phyloP scores from a whole-genome alignment of 2,329 filamentous ascomycete species.

The Dactylonectria estremocensis region DNA sequence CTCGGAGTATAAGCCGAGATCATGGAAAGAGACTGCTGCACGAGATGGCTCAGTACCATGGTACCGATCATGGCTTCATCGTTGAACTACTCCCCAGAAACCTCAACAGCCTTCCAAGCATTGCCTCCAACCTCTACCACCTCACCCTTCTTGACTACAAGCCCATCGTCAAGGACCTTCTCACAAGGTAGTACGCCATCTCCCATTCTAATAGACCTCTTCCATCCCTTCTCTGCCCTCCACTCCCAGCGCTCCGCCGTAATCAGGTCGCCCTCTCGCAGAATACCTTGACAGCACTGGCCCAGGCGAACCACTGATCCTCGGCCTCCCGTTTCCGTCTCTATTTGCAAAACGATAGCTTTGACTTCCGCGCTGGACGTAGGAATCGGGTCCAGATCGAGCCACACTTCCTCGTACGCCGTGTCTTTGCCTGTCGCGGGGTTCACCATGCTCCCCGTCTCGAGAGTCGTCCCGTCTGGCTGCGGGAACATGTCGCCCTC shows the following conservation, averaged over 20 bases:
- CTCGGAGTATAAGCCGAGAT: background rate
- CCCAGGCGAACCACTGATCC: conserved; percentile 71
- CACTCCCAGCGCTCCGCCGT: conserved; percentile 71
- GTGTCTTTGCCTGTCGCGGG: conserved; percentile 65
- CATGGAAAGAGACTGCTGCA: background rate
- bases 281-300: conserved; percentile 69
- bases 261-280: conserved; percentile 60
- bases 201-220: conserved; percentile 55
- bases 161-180: conserved; percentile 34
- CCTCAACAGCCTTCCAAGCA: conserved; percentile 56
- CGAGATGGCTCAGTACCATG: background rate
- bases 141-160: conserved; percentile 33
- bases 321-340: conserved; percentile 46
- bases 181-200: conserved; percentile 53
- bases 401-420: conserved; percentile 79
- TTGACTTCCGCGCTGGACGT: conserved; percentile 24
- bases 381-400: conserved; percentile 58
- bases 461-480: conserved; percentile 61
- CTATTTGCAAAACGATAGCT: conserved; percentile 29
- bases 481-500: conserved; percentile 70
- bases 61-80: background rate
- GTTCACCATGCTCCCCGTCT: conserved; percentile 74
- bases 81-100: background rate
- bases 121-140: conserved; percentile 43
- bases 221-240: conserved; percentile 52